Base-by-base conservation (phyloP, 257 asterid genomes). In the Solanum sejunctum region DNA sequence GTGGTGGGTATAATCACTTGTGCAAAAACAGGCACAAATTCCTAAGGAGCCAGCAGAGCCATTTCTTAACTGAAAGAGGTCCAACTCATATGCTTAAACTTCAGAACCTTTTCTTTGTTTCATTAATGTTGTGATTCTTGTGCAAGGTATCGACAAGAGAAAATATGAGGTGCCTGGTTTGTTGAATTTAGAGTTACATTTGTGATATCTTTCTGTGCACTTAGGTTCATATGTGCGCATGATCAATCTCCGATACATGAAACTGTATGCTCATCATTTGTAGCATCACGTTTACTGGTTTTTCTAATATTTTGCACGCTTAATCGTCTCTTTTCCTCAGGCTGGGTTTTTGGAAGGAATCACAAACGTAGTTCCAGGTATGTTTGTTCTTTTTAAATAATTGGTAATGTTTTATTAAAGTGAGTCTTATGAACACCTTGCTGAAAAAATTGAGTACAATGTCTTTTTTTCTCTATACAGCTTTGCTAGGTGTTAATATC, bases 301-400 rank as follows among this genome's bases (percentile, higher is more conserved):
- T 70, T 51, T 5, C 47, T 15, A 77, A 51, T 23, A 26, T 8
- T 77, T 26, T 77, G 82, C 41, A 28, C 10, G 36, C 47, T 78
- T 12, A 43, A 36, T 64, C 2, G 2, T 39, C 73, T 45, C 13
- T 18, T 61, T 49, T 89, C 80, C 72, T 39, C 94, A 94, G 99
- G 99, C 99, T 84, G 98, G 98, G 66, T 95, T 95, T 89, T 90
- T 95, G 84, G 97, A 95, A 21, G 98, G 98, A 85, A 89, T 95
- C 84, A 90, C 95, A 69, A 92, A 91, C 84, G 86, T 94, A 86
- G 95, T 95, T 80, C 99, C 98, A 89, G 99, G 99, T 94, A 90
- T 26, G 20, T 49, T 56, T 84, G 26, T 75, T 49, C 39, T 75
- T 23, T 23, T 47, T 16, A 52, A 23, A 15, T 26, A 32, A 49